A percentile compares a stretch with the other conserved stretches of the same genome.
These are phyloP conservation scores for Fusarium secorum DNA, from an alignment of 2,329 filamentous ascomycete species.

Conservation along the genomic window DNA sequence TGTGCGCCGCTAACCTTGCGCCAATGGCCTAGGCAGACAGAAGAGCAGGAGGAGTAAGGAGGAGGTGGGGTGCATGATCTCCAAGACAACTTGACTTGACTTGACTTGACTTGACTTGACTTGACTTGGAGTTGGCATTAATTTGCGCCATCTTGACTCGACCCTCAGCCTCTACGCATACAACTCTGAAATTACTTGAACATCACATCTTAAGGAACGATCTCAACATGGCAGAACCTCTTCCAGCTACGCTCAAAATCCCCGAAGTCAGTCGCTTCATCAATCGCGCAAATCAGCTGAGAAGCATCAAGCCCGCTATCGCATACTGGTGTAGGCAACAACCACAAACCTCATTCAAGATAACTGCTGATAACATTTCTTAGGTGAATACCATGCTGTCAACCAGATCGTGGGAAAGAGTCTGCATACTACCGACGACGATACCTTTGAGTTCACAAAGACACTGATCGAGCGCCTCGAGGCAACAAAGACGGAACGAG, in stretches of 20 bases:
- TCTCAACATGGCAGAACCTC: conserved; percentile 72
- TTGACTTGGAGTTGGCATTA: conserved; percentile 1
- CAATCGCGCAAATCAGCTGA: conserved; percentile 82
- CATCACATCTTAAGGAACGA: too few species aligned
- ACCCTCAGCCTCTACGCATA: background rate
- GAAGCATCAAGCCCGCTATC: conserved; percentile 84
- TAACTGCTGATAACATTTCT: conserved; percentile 9
- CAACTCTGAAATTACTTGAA: too few species aligned
- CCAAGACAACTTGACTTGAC: conserved; percentile 5
- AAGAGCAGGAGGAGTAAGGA: conserved; percentile 9
- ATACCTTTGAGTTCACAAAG: conserved; percentile 82
- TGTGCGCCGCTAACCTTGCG: conserved; percentile 21
- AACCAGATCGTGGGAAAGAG: conserved; percentile 86
- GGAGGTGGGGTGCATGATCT: conserved; percentile 28
- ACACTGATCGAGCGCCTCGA: conserved; percentile 92
- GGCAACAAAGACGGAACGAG: conserved; percentile 64
- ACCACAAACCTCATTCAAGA: background rate
- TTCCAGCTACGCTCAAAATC: conserved; percentile 66
- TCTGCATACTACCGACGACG: conserved; percentile 80
- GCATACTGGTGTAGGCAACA: conserved; percentile 87
- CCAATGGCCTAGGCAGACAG: conserved; percentile 20
- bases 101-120: background rate
- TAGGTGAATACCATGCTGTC: conserved; percentile 90
- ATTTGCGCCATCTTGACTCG: conserved; percentile 26
- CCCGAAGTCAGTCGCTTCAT: conserved; percentile 87